Base-by-base conservation (phyloP, 139 green algal species). In the Pleodorina starrii region DNA sequence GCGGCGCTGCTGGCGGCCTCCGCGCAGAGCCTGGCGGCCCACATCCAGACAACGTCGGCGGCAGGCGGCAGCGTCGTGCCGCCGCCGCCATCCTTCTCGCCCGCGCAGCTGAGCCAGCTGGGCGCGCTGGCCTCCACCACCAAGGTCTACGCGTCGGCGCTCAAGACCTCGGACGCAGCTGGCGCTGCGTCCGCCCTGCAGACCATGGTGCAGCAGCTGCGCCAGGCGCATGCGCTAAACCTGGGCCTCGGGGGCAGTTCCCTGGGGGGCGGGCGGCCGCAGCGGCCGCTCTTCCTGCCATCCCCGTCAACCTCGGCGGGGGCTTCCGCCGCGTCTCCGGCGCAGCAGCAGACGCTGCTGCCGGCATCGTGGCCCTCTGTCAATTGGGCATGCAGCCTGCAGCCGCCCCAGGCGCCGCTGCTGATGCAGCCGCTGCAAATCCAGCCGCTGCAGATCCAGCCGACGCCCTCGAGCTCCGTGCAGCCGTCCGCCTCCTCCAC, bases 381-480 rank as follows among this genome's bases (percentile, higher is more conserved):
- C n/a, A n/a, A n/a, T n/a, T n/a, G n/a, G n/a, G n/a, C n/a, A n/a
- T n/a, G n/a, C n/a, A n/a, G n/a, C n/a, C n/a, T n/a, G n/a, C n/a
- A n/a, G n/a, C n/a, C n/a, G n/a, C n/a, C n/a, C n/a, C n/a, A n/a
- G n/a, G n/a, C n/a, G n/a, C n/a, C n/a, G n/a, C n/a, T n/a, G n/a
- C n/a, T n/a, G n/a, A n/a, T n/a, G n/a, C 43, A 82, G 59, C 57
- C 5, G 79, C 79, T 44, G 27, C 77, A 54, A 2, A 85, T 73
- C 36, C 77, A 72, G 77, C 50, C 77, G 35, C 36, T 85, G 21
- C 77, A 73, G 77, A 21, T 72, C n/a, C n/a, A n/a, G n/a, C n/a
- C n/a, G n/a, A n/a, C n/a, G n/a, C n/a, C n/a, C n/a, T n/a, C n/a
- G n/a, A n/a, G n/a, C n/a, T n/a, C n/a, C n/a, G n/a, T n/a, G n/a